Percentiles rank a stretch among this genome's conserved stretches.
Conservation (phyloP, 2,329 filamentous ascomycete species). For the Arthrobotrys entomopaga region DNA sequence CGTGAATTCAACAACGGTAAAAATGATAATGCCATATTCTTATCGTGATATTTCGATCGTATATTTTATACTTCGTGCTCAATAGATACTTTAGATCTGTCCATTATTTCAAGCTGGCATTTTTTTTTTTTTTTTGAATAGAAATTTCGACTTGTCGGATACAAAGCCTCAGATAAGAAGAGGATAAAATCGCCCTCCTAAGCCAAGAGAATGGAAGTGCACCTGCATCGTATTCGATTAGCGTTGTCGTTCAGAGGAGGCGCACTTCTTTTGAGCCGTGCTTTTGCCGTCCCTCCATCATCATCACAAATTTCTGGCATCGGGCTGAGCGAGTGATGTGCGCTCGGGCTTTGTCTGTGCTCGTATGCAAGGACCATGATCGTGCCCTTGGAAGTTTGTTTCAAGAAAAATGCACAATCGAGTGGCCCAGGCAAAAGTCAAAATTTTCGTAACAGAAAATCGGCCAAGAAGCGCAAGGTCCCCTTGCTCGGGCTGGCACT, state of each 20-base stretch:
- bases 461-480: too few species aligned
- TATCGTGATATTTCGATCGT: background rate
- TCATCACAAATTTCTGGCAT: conserved; percentile 4
- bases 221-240: conserved; percentile 32
- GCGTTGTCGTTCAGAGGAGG: conserved; percentile 33
- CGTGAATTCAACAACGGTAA: conserved; percentile 24
- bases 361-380: conserved; percentile 54
- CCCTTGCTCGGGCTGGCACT: background rate
- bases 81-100: too few species aligned
- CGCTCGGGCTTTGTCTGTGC: conserved; percentile 52
- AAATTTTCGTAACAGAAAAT: conserved; percentile 32
- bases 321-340: conserved; percentile 25
- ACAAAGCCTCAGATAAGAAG: background rate
- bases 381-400: conserved; percentile 42
- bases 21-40: background rate
- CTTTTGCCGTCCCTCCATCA: conserved; percentile 24
- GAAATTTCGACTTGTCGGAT: background rate
- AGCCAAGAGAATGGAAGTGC: conserved; percentile 5
- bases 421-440: conserved; percentile 44
- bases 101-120: background rate
- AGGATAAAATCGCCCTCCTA: background rate
- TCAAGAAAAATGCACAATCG: conserved; percentile 20
- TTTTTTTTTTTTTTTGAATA: background rate
- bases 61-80: background rate
- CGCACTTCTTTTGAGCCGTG: conserved; percentile 30